These are phyloP conservation scores for Claviceps capensis DNA, from an alignment of 2,329 filamentous ascomycete genomes.

Conservation along the genomic window DNA sequence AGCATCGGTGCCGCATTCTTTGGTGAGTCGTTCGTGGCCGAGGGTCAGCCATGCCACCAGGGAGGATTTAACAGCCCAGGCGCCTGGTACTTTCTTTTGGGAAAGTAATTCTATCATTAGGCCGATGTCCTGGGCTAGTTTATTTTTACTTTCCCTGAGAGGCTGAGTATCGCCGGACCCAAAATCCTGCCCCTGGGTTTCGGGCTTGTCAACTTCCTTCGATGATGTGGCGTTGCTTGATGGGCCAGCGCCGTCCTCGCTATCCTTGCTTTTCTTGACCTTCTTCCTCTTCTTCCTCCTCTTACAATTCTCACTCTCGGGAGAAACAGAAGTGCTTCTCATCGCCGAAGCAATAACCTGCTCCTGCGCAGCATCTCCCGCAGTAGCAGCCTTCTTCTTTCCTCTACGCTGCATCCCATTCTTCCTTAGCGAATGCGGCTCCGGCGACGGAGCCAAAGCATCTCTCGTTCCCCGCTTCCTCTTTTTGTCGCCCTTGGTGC, in stretches of 20 bases:
- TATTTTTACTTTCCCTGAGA: not conserved
- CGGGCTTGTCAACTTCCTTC: not conserved
- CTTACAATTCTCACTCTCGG: not conserved
- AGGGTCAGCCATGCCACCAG: conserved; percentile 9
- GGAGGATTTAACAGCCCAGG: not conserved
- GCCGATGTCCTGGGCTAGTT: not conserved
- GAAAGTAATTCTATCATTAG: not conserved
- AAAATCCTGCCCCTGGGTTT: not conserved
- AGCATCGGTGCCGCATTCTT: not conserved
- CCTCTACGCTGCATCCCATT: not conserved
- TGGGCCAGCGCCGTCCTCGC: not conserved
- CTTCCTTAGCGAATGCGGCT: not conserved
- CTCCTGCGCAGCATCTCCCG: not conserved
- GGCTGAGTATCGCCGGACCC: not conserved
- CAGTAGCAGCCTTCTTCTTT: not conserved
- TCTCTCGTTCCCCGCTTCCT: conserved; percentile 1
- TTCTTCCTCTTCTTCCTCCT: not conserved
- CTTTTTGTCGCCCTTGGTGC: not conserved
- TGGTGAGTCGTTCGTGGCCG: not conserved
- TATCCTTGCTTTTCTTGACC: not conserved
- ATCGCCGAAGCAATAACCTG: not conserved
- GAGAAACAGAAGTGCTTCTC: not conserved
- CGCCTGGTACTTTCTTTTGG: not conserved
- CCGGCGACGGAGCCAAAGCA: not conserved
- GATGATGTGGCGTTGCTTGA: not conserved